Evolutionary conservation across 345 rosid species (phyloP).

Genomic region (Alliaria petiolata): DNA sequence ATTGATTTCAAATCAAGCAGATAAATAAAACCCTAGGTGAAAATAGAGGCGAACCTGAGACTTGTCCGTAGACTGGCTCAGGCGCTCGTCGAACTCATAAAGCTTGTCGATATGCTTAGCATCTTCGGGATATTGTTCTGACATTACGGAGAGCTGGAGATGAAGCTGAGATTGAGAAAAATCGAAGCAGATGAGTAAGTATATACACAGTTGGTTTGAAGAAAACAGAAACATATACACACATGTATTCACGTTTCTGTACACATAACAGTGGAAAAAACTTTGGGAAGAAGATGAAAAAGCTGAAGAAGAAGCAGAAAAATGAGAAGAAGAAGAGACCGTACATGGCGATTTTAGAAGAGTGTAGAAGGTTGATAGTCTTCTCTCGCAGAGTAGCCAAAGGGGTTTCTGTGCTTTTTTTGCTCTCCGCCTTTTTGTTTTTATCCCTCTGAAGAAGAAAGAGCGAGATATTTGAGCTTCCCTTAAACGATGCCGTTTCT

Average conservation of each 20-base stretch:
- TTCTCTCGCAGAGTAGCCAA: not conserved
- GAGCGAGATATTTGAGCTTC: not conserved
- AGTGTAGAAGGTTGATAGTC: not conserved
- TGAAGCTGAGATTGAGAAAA: conserved; percentile 34
- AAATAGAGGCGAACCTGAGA: conserved; percentile 49
- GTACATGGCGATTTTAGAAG: conserved; percentile 9
- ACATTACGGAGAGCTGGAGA: conserved; percentile 35
- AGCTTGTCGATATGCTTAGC: conserved; percentile 79
- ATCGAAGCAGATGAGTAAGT: conserved; percentile 5
- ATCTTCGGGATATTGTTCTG: conserved; percentile 42
- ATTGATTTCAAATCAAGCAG: not conserved
- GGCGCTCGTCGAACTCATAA: conserved; percentile 86
- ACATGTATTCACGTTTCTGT: not conserved
- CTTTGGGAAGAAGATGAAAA: not conserved
- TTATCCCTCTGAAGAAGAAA: not conserved
- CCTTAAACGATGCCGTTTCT: not conserved
- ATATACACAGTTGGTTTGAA: not conserved
- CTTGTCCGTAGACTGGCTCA: conserved; percentile 84
- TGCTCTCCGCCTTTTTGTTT: not conserved
- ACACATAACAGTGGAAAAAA: not conserved
- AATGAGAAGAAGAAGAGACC: not conserved
- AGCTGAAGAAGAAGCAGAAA: not conserved
- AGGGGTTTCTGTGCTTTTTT: conserved; percentile 15
- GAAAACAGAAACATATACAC: not conserved
- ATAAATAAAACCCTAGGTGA: conserved; percentile 22